These are phyloP conservation scores for Glycyrrhiza uralensis DNA, from an alignment of 306 rosid species.

Conservation along the genomic window DNA sequence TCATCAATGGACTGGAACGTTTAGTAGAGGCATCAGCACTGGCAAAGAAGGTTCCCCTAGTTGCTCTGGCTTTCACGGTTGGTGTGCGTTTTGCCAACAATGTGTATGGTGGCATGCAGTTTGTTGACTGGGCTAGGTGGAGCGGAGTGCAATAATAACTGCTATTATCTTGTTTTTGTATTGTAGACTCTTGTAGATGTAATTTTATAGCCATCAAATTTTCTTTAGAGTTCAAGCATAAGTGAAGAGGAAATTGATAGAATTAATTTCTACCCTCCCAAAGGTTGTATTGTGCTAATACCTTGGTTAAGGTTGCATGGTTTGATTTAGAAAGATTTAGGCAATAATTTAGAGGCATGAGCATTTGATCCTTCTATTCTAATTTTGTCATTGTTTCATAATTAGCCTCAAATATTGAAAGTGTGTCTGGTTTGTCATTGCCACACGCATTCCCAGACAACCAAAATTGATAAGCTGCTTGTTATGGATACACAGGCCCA, in stretches of 20 bases:
- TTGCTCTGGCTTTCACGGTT: conserved; percentile 87
- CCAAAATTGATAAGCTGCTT: no score
- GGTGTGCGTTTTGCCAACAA: conserved; percentile 93
- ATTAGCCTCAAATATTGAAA: not conserved
- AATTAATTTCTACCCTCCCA: not conserved
- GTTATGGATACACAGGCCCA: no score
- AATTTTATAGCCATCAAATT: conserved; percentile 2
- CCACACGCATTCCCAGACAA: no score
- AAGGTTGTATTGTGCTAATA: not conserved
- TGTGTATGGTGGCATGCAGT: conserved; percentile 92
- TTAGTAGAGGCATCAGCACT: conserved; percentile 78
- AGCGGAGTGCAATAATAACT: conserved; percentile 85
- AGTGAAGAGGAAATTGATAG: not conserved
- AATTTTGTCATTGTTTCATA: not conserved
- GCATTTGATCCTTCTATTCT: not conserved
- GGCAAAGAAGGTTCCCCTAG: conserved; percentile 74
- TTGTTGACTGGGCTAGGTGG: conserved; percentile 97
- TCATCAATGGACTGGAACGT: conserved; percentile 78
- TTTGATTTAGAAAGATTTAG: not conserved
- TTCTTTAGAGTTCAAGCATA: not conserved
- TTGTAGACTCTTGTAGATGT: not conserved
- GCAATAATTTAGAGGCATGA: not conserved
- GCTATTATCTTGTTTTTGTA: not conserved
- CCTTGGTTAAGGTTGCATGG: conserved; percentile 16
- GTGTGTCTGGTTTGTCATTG: no score